Evolutionary conservation across 306 rosid species (phyloP), one percentile per base, ranked within the genome.

Genomic region (Ziziphus jujuba): DNA sequence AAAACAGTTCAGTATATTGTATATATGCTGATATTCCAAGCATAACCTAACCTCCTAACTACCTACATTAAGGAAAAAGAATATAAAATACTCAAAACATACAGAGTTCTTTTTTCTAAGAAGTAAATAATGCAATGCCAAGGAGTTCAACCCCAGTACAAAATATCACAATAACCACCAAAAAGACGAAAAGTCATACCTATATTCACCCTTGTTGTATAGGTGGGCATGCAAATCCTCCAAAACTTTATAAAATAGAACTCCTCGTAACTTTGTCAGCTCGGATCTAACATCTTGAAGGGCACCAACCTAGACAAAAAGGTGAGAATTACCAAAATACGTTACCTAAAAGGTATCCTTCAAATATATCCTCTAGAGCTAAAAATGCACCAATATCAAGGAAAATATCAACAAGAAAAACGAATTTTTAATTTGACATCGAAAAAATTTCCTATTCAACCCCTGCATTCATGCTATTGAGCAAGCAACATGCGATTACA

Each of bases 271-370:
- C 83, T 95, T 95, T 5, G 97, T 80, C 84, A 95, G 80, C 80
- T 95, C 99, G 12, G 97, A 85, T 65, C 99, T 91, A 59, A 95
- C 97, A 83, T 95, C 99, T 87, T 88, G 99, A 82, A 95, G 96
- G 9, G 97, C 97, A 65, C 99, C 99, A 71, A 95, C 99, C 99
- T 95, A 67, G 59, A 69, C 51, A 79, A 75, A 40, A 61, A n/a
- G 70, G 36, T 36, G 65, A 69, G 70, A 71, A 55, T 61, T 67
- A 78, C 52, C 73, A 34, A 33, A 24, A 47, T 65, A 59, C 23
- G 49, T 54, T 23, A 66, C 72, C 45, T 8, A 13, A 9, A 50
- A 43, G 74, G 24, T 52, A 59, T 59, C 65, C 73, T 69, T 50
- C 14, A 61, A 59, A 61, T 55, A 65, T 56, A 31, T 48, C 36